These are phyloP conservation scores for Stephania cephalantha DNA, from an alignment of 164 flowering plant genomes.

Conservation along the genomic window DNA sequence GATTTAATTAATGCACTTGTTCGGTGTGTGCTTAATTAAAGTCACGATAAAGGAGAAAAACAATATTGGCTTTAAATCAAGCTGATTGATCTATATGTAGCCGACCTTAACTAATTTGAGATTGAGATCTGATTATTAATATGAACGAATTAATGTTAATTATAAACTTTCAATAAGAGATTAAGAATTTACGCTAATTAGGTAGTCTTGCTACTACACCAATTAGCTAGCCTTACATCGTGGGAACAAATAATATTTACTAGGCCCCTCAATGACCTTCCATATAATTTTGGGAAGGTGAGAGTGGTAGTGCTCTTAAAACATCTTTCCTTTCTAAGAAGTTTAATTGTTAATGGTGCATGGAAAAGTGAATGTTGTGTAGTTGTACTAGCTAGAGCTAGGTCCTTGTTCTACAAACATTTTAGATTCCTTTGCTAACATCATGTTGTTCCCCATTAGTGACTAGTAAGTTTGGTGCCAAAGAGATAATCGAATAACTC, in stretches of 20 bases:
- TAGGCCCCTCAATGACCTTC: slow-evolving; percentile 5
- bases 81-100: no score
- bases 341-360: slow-evolving; percentile 16
- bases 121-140: no score
- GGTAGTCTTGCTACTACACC: no score
- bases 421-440: slow-evolving; percentile 14
- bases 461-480: slow-evolving; percentile 1
- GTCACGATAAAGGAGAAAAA: no score
- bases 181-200: no score
- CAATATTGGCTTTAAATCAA: no score
- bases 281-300: neutral
- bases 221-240: no score
- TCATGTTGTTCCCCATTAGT: slow-evolving; percentile 41
- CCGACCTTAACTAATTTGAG: no score
- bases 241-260: neutral
- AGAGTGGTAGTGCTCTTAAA: slow-evolving; percentile 15
- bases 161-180: no score
- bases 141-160: no score
- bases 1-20: no score
- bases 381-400: neutral
- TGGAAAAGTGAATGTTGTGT: slow-evolving; percentile 18
- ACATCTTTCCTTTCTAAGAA: slow-evolving; percentile 13
- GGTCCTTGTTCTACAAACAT: slow-evolving; percentile 7
- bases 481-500: neutral
- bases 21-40: no score